A percentile compares a stretch with the other conserved stretches of the same genome.
Conservation (phyloP, 2,329 filamentous ascomycete species). For the Tolypocladium album region DNA sequence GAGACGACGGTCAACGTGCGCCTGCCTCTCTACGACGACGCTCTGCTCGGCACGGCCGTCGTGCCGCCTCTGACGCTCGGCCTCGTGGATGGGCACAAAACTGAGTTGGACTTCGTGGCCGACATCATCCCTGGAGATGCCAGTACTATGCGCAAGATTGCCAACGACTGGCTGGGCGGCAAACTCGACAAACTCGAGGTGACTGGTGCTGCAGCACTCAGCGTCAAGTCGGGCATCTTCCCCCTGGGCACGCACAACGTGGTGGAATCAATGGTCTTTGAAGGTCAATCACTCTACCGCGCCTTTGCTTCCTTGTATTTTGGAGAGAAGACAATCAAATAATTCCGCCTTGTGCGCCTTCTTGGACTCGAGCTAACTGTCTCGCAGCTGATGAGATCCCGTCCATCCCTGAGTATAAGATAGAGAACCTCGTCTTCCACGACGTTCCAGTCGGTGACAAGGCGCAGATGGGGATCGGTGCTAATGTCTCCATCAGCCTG, state of each 20-base stretch:
- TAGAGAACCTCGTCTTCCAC: slow-evolving; percentile 68
- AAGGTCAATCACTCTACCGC: slow-evolving; percentile 68
- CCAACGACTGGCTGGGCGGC: slow-evolving; percentile 81
- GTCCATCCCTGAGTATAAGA: slow-evolving; percentile 67
- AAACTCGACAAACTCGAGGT: slow-evolving; percentile 61
- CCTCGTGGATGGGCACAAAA: slow-evolving; percentile 68
- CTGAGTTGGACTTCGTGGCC: slow-evolving; percentile 66
- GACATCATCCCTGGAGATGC: slow-evolving; percentile 67
- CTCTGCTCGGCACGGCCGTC: slow-evolving; percentile 64
- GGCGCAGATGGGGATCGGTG: slow-evolving; percentile 58
- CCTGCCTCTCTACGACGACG: slow-evolving; percentile 71
- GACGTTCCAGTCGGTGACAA: slow-evolving; percentile 47
- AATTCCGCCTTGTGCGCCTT: slow-evolving; percentile 8
- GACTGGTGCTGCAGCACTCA: slow-evolving; percentile 61
- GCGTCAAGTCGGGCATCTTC: slow-evolving; percentile 69
- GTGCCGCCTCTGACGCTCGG: slow-evolving; percentile 67
- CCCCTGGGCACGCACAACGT: slow-evolving; percentile 68
- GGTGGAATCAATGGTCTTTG: slow-evolving; percentile 64
- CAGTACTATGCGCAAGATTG: slow-evolving; percentile 66
- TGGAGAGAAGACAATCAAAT: slow-evolving; percentile 41
- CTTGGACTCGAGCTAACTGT: slow-evolving; percentile 16
- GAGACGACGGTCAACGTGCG: slow-evolving; percentile 65
- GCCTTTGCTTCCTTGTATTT: slow-evolving; percentile 51
- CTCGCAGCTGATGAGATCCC: slow-evolving; percentile 59
- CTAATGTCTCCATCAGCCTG: slow-evolving; percentile 63